Base-by-base conservation (phyloP, 1,284 basidiomycete genomes). In the Ganoderma boninense region DNA sequence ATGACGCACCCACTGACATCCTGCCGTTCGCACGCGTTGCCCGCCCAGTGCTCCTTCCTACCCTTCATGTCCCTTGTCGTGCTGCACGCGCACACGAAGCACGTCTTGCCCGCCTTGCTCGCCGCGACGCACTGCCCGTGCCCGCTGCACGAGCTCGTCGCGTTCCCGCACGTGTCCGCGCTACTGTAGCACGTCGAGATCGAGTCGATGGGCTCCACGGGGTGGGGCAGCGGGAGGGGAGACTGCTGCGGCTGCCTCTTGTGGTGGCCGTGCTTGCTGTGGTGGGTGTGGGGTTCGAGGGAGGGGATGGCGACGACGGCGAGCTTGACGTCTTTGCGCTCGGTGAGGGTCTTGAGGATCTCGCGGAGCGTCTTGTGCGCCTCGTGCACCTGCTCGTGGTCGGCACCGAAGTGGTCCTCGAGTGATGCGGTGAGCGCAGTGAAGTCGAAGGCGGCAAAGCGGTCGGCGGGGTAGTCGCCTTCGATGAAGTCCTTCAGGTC, bases 1-100 rank as follows among this genome's bases (percentile, higher is more conserved):
- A 32, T 6, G 23, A 84, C 92, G 77, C 78, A 94, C 92, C 87
- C 87, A 84, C 92, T 94, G 61, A 95, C 81, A 77, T 95, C 94
- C 80, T 89, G 88, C 74, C 90, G 87, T 83, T 95, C 89, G 75
- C 94, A 95, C 71, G 84, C 86, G 68, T 87, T 85, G 6, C 94
- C 94, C 0, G 87, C 93, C 93, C 93, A 95, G 40, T 81, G 80
- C 74, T 90, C 87, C 4, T 85, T 88, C 78, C 88, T 86, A 10
- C 89, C 86, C 65, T 86, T 79, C 59, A 75, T 72, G 65, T 83
- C 82, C 69, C 80, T 83, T 35, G 91, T 92, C 13, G 83, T 81
- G 2, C 82, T 79, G 76, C 94, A 95, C 11, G 86, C 83, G 77
- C 94, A 95, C 2, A 92, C 87, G 76, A 88, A 95, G 79, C 94